Evolutionary conservation across 805 yeast species (phyloP), one percentile per base, ranked within the genome.

Genomic region (Hanseniaspora taiwanica): DNA sequence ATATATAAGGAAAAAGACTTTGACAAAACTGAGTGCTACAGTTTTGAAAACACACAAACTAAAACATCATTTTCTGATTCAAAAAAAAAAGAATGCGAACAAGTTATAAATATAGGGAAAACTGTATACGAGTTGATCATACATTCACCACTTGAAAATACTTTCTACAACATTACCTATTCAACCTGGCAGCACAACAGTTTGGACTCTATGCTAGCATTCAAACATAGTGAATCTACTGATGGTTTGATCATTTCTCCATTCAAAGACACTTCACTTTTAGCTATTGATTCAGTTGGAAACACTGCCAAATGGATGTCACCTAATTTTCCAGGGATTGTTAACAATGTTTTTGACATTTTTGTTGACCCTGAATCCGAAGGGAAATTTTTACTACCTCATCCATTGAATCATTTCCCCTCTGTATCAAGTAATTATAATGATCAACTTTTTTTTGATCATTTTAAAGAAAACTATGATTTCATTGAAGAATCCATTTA

Each of bases 121-220:
- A 77, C 87, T 0, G 75, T 76, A 0, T 82, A 78, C 52, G 81
- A 79, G 47, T 63, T 82, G 33, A 65, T 76, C 0, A 89, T 91
- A n/a, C 80, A 85, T 54, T 78, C 91, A 2, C 74, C 71, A 48
- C 19, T 32, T 18, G 70, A 74, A 44, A 74, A 75, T 44, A 62
- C 78, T 0, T 72, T 78, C 2, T 87, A 96, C 91, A 82, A 85
- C 51, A 82, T 91, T 14, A 77, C 87, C 0, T 86, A 81, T 53
- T 69, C 93, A 1, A 70, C 79, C 27, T 91, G 96, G 96, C 93
- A 91, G 8, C 94, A 94, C 35, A 89, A 89, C 56, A 77, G 83
- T 47, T 64, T 86, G 39, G 94, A 89, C 56, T 63, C 62, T 12
- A 69, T 64, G 43, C 56, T 74, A 33, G 65, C 64, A 2, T 50